Base-by-base conservation (phyloP, 1,284 basidiomycete species). In the Pseudozyma tsukubaensis region DNA sequence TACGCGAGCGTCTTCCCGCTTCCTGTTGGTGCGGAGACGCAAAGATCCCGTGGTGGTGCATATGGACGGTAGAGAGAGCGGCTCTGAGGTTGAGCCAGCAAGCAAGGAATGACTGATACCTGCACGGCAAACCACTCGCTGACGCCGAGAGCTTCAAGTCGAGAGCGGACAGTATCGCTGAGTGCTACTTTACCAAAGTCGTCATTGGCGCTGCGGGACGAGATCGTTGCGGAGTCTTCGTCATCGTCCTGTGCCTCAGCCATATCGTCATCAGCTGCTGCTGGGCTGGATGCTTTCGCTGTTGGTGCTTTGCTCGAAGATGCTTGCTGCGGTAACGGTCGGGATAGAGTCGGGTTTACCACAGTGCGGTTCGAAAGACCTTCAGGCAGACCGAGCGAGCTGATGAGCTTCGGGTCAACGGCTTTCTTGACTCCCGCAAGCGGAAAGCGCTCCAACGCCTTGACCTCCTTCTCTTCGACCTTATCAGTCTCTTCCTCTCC, bases 1-100 rank as follows among this genome's bases (percentile, higher is more conserved):
- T 99, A 99, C 13, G 94, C 93, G 19, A 99, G 88, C 0, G 96
- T 99, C 86, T 99, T 99, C 0, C 96, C 96, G 76, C 93, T 95
- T 35, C 96, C 96, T 0, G 96, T 99, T 0, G 97, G 97, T 1
- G 97, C 97, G 6, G 94, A 97, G n/a, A 97, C 92, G 78, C 95
- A 96, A 10, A 95, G 88, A 85, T 99, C 97, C 43, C 88, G 88
- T 24, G 91, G 91, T 29, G 89, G 88, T 55, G 89, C 85, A 76
- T 90, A 91, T 0, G 92, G 91, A 14, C 89, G 87, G 79, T 94
- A 94, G 3, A 97, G 86, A 4, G 58, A 64, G 13, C 67, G 63
- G 43, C 77, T 66, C 35, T 61, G 59, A 2, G 82, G 77, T n/a
- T 70, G 76, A 14, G 87, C 86, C 18, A 94, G 88, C 4, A 97